Evolutionary conservation across 768 basidiomycete genomes (phyloP).

Genomic region (Inosperma sp.): DNA sequence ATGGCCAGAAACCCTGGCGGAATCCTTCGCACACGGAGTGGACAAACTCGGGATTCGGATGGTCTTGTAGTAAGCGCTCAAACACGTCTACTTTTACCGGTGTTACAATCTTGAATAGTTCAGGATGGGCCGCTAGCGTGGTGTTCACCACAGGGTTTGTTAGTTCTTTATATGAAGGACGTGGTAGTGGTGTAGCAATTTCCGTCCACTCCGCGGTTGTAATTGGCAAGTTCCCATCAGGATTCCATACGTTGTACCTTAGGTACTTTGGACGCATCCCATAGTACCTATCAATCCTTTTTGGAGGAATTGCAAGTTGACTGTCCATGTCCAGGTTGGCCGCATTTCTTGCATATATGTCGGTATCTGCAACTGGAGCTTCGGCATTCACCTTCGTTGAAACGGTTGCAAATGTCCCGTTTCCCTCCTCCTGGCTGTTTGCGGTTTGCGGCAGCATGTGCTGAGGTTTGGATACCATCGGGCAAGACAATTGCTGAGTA

Average conservation of each 20-base stretch:
- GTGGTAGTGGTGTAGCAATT: constrained; percentile 13
- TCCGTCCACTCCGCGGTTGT: not conserved
- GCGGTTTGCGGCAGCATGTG: not conserved
- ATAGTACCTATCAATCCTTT: not conserved
- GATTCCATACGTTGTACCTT: constrained; percentile 5
- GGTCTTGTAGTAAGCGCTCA: constrained; percentile 21
- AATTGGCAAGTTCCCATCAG: not conserved
- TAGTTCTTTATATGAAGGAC: constrained; percentile 17
- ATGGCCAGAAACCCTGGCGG: constrained; percentile 43
- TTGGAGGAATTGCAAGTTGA: not conserved
- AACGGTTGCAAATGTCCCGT: not conserved
- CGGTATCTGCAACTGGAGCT: not conserved
- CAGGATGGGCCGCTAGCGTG: constrained; percentile 21
- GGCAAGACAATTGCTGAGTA: constrained; percentile 9
- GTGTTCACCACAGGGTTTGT: constrained; percentile 13
- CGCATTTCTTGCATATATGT: not conserved
- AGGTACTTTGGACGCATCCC: not conserved
- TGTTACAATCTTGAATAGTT: too few relatives aligned
- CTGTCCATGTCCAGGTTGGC: not conserved
- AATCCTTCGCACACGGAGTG: constrained; percentile 28
- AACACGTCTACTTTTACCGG: constrained; percentile 31
- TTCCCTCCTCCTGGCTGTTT: not conserved
- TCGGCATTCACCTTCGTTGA: not conserved
- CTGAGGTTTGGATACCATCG: constrained; percentile 7
- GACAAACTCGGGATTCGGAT: constrained; percentile 38